Conservation (phyloP, 2,329 filamentous ascomycete species). For the Cordyceps farinosa region DNA sequence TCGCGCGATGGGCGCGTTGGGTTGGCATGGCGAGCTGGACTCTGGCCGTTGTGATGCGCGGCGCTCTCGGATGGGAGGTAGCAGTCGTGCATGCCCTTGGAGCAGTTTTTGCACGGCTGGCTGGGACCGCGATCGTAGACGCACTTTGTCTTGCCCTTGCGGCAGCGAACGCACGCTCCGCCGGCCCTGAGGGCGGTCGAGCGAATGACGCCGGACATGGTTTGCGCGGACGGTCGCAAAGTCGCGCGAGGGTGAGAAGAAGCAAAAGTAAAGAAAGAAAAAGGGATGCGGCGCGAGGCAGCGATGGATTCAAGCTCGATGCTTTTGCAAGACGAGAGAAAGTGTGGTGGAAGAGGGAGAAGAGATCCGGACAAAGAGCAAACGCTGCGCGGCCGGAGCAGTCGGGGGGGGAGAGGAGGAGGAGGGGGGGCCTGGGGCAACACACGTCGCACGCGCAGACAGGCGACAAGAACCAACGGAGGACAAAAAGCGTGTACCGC, state of each 20-base stretch:
- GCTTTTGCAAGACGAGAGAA: neutral
- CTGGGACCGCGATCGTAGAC: conserved; percentile 60
- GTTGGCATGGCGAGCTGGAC: conserved; percentile 47
- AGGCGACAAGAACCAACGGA: conserved; percentile 7
- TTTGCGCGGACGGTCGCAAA: conserved; percentile 1
- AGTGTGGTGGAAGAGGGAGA: conserved; percentile 1
- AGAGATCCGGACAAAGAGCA: conserved; percentile 6
- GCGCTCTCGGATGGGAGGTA: conserved; percentile 59
- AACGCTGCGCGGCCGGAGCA: conserved; percentile 13
- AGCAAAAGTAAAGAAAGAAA: neutral
- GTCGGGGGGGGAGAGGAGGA: neutral
- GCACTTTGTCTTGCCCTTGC: conserved; percentile 62
- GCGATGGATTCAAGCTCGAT: neutral
- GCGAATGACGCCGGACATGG: conserved; percentile 50
- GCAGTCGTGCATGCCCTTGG: conserved; percentile 61
- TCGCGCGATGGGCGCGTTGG: conserved; percentile 52
- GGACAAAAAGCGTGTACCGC: neutral
- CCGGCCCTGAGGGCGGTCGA: conserved; percentile 58
- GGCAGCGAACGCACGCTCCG: conserved; percentile 59
- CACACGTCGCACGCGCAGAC: conserved; percentile 6
- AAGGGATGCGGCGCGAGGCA: neutral
- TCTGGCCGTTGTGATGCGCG: conserved; percentile 57
- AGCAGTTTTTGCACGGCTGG: conserved; percentile 62
- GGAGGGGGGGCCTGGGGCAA: neutral
- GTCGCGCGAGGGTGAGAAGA: neutral